phyloP scores from a whole-genome alignment of 73 alveolate species.

The Halteria grandinella region DNA sequence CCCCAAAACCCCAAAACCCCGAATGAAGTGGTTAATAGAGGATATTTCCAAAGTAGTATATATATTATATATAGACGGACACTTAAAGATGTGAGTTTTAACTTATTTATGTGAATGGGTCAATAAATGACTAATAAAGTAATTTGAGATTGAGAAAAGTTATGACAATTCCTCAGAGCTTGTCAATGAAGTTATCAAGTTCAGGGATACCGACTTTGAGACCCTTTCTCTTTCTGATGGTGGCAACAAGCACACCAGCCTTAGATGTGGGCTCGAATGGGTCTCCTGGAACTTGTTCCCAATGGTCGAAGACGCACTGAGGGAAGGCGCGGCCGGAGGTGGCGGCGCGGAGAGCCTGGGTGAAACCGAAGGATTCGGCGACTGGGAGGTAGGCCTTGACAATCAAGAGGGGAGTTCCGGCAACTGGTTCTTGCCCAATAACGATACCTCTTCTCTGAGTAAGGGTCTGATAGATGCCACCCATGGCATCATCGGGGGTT shows the following conservation, averaged over 20 bases:
- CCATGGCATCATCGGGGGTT: slow-evolving; percentile 95
- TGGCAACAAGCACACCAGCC: slow-evolving; percentile 74
- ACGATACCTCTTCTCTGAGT: slow-evolving; percentile 97
- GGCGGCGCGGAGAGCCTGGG: slow-evolving; percentile 94
- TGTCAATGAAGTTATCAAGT: slow-evolving; percentile 91
- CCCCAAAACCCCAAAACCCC: too few species aligned
- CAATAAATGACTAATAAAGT: too few species aligned
- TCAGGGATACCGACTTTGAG: slow-evolving; percentile 90
- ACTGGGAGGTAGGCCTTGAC: slow-evolving; percentile 99
- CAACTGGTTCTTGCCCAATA: slow-evolving; percentile 93
- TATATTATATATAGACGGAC: too few species aligned
- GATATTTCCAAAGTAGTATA: too few species aligned
- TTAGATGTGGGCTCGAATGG: slow-evolving; percentile 85
- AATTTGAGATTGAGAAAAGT: too few species aligned
- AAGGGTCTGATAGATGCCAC: slow-evolving; percentile 96
- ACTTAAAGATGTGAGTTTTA: too few species aligned
- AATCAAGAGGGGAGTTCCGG: slow-evolving; percentile 95
- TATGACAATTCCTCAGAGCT: slow-evolving; percentile 66
- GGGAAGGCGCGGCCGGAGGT: slow-evolving; percentile 99
- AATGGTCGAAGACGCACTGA: slow-evolving; percentile 98
- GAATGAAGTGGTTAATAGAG: too few species aligned
- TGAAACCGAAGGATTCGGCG: slow-evolving; percentile 99
- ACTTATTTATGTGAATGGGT: too few species aligned
- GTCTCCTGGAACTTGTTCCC: slow-evolving; percentile 86
- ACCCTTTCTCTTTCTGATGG: slow-evolving; percentile 91